Conservation (phyloP, 2,329 filamentous ascomycete genomes). For the Balansia obtecta region DNA sequence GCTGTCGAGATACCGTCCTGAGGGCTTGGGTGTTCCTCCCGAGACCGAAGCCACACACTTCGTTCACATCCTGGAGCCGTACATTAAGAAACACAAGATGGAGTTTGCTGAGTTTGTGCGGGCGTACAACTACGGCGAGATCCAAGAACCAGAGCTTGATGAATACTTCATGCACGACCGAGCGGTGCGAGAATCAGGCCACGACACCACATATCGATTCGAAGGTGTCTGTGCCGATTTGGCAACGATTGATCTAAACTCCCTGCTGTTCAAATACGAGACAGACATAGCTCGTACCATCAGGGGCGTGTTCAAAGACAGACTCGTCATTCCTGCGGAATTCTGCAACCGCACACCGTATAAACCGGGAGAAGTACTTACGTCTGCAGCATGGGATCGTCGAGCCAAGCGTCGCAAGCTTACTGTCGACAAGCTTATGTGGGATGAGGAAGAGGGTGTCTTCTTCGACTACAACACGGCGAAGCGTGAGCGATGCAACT, state of each 20-base stretch:
- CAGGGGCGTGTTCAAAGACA: constrained; percentile 71
- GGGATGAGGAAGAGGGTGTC: constrained; percentile 87
- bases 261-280: constrained; percentile 93
- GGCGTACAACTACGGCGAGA: constrained; percentile 69
- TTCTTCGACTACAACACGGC: constrained; percentile 95
- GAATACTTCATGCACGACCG: constrained; percentile 94
- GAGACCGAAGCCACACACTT: constrained; percentile 87
- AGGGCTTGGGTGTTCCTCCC: constrained; percentile 75
- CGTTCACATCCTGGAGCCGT: constrained; percentile 68
- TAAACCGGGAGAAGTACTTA: constrained; percentile 58
- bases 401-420: constrained; percentile 73
- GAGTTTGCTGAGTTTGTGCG: constrained; percentile 72
- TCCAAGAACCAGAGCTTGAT: constrained; percentile 80
- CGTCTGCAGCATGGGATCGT: constrained; percentile 82
- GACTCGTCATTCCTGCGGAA: constrained; percentile 67
- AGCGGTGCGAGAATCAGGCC: constrained; percentile 88
- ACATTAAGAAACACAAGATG: constrained; percentile 74
- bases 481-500: constrained; percentile 66
- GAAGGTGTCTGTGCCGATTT: constrained; percentile 80
- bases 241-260: constrained; percentile 90
- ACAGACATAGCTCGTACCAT: constrained; percentile 83
- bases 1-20: constrained; percentile 72
- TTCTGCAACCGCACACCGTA: constrained; percentile 58
- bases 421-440: constrained; percentile 84
- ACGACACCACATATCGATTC: constrained; percentile 90